These are phyloP conservation scores for Collybiopsis confluens DNA, from an alignment of 768 basidiomycete species.

Conservation along the genomic window DNA sequence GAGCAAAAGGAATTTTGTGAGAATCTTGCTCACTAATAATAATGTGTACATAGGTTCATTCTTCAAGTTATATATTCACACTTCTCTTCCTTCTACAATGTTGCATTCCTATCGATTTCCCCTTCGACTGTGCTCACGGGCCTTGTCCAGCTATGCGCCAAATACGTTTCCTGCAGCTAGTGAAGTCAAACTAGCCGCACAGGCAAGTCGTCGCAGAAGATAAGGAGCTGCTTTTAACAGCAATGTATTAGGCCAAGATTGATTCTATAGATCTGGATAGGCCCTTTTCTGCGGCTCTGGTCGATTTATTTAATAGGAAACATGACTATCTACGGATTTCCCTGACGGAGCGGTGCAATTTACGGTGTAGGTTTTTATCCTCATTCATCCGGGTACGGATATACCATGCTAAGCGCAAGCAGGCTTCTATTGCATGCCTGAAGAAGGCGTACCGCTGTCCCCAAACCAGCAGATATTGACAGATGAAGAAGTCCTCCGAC, in stretches of 20 bases:
- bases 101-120: neutral
- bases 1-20: neutral
- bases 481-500: constrained; percentile 69
- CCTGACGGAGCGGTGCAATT: constrained; percentile 82
- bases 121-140: neutral
- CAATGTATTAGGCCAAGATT: constrained; percentile 46
- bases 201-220: neutral
- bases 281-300: constrained; percentile 48
- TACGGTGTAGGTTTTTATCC: constrained; percentile 54
- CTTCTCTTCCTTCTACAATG: neutral
- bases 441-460: constrained; percentile 71
- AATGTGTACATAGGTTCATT: no score
- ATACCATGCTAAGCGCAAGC: no score
- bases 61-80: no score
- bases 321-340: constrained; percentile 91
- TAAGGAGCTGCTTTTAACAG: neutral
- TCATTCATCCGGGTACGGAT: no score
- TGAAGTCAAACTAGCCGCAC: constrained; percentile 2
- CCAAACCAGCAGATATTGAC: constrained; percentile 67
- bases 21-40: no score
- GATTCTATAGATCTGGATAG: constrained; percentile 43
- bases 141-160: neutral
- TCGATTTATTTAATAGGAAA: constrained; percentile 62
- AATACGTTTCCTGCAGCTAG: neutral
- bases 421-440: constrained; percentile 95